These are phyloP conservation scores for Pleurozium schreberi DNA, from an alignment of 225 moss, liverwort and hornwort species.

Conservation along the genomic window DNA sequence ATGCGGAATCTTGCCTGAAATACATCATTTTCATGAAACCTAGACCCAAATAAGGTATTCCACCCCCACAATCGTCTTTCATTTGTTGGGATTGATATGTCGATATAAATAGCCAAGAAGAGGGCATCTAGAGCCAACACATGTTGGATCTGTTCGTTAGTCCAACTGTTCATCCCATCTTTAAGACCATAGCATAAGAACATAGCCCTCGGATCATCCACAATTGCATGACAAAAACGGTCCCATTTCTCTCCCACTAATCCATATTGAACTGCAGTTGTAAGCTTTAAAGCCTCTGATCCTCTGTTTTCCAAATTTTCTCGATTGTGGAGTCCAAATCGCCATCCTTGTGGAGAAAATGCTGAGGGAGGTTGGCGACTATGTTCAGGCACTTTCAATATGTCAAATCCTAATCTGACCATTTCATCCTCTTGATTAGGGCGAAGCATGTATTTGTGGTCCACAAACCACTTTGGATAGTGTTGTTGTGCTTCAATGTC, in stretches of 20 bases:
- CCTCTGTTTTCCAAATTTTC: background rate
- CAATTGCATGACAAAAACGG: background rate
- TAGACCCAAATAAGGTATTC: too few species aligned
- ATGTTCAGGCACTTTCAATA: background rate
- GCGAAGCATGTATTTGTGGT: background rate
- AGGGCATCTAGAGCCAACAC: background rate
- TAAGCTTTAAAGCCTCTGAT: background rate
- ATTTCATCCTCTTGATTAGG: background rate
- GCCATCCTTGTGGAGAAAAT: background rate
- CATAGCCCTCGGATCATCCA: background rate
- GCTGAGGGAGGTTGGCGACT: background rate
- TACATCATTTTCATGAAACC: fast-evolving
- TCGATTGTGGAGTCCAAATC: background rate
- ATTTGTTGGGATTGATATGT: fast-evolving
- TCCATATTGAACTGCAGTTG: background rate
- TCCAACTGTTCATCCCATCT: background rate
- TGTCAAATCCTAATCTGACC: background rate
- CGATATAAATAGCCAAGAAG: background rate
- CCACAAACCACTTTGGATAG: background rate
- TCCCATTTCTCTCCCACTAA: background rate
- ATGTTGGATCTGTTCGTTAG: background rate
- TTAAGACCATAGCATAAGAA: background rate
- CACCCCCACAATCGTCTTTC: too few species aligned
- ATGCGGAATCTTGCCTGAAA: too few species aligned
- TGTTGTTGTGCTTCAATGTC: background rate